phyloP scores from a whole-genome alignment of 306 rosid genomes.

The Sophora flavescens region DNA sequence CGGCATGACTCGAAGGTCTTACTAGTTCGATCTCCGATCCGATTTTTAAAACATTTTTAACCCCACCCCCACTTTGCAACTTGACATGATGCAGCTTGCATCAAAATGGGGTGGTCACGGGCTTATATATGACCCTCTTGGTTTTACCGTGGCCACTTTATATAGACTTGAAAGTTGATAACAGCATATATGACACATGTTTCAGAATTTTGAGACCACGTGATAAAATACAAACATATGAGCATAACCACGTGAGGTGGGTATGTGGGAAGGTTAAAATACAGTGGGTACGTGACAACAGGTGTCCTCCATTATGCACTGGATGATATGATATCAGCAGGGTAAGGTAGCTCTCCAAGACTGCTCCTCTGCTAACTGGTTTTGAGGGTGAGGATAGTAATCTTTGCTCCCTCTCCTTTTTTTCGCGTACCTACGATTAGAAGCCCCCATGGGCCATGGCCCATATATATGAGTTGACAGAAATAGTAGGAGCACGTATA shows the following conservation, averaged over 20 bases:
- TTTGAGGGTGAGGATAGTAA: neutral
- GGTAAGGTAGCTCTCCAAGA: slow-evolving; percentile 20
- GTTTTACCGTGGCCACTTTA: slow-evolving; percentile 16
- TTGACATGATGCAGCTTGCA: slow-evolving; percentile 33
- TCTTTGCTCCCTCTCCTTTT: neutral
- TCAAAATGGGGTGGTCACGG: slow-evolving; percentile 47
- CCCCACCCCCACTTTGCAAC: slow-evolving; percentile 49
- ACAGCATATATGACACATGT: neutral
- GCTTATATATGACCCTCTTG: neutral
- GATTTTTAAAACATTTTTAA: too few species aligned
- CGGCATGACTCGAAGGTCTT: too few species aligned
- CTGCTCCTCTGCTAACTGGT: slow-evolving; percentile 34
- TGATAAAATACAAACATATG: neutral
- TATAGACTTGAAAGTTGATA: neutral
- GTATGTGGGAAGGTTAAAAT: too few species aligned
- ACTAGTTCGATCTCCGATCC: too few species aligned
- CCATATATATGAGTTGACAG: slow-evolving; percentile 11
- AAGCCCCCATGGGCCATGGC: slow-evolving; percentile 38
- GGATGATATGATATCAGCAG: slow-evolving; percentile 41
- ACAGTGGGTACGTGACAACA: too few species aligned
- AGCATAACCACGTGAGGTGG: too few species aligned
- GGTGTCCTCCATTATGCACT: too few species aligned
- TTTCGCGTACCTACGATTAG: slow-evolving; percentile 5
- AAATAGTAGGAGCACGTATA: neutral
- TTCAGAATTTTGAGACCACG: slow-evolving; percentile 19